These are phyloP conservation scores for Lithospermum erythrorhizon DNA, from an alignment of 257 asterid genomes.

Conservation along the genomic window DNA sequence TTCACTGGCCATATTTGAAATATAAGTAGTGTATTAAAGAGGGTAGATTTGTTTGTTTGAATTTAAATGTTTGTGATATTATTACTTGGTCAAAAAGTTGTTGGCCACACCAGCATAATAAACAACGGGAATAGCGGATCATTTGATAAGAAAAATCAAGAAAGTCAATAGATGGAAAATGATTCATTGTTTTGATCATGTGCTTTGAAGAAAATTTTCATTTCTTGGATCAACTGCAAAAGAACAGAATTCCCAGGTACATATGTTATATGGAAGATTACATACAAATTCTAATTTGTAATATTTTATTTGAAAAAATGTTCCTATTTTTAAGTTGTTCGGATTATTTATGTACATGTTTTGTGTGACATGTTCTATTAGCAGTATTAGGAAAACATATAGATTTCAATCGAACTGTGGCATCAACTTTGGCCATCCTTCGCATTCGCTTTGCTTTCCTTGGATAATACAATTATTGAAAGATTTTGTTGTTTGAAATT, in stretches of 20 bases:
- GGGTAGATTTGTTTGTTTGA: neutral
- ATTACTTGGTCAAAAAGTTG: slow-evolving; percentile 21
- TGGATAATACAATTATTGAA: neutral
- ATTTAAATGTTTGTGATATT: slow-evolving; percentile 1
- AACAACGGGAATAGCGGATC: slow-evolving; percentile 23
- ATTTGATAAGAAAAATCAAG: neutral
- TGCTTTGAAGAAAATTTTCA: neutral
- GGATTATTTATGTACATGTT: neutral
- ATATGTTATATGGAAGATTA: no score
- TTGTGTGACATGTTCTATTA: neutral
- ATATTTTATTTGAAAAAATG: neutral
- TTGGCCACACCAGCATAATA: slow-evolving; percentile 16
- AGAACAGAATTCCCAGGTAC: neutral
- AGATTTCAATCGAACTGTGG: no score
- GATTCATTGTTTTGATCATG: neutral
- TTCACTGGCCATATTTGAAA: neutral
- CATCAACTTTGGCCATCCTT: no score
- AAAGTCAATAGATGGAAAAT: neutral
- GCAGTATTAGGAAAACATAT: no score
- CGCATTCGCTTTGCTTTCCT: neutral
- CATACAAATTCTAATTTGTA: neutral
- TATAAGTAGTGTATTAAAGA: neutral
- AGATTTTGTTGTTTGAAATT: neutral
- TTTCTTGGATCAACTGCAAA: slow-evolving; percentile 15
- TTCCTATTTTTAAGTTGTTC: neutral